Evolutionary conservation across 1,139 yeast genomes (phyloP).

Genomic region (Debaryomyces robertsiae): DNA sequence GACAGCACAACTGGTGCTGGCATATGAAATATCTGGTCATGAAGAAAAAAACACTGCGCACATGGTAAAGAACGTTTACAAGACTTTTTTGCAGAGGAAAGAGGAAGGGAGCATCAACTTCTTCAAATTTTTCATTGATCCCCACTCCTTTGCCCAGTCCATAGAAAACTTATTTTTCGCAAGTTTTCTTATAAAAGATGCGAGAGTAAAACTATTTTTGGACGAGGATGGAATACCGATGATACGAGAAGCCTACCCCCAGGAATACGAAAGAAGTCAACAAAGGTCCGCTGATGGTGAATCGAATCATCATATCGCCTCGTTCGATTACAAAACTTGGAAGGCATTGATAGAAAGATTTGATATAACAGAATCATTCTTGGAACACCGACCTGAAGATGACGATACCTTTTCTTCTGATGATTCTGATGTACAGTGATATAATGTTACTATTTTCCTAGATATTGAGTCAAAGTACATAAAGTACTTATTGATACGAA

Average conservation of each 20-base stretch:
- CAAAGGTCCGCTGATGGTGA: constrained; percentile 18
- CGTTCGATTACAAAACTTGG: constrained; percentile 71
- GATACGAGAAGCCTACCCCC: constrained; percentile 23
- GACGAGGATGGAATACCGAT: constrained; percentile 50
- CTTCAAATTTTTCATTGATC: constrained; percentile 71
- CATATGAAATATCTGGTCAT: constrained; percentile 51
- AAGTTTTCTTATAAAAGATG: constrained; percentile 78
- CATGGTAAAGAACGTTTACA: constrained; percentile 55
- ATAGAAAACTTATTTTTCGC: constrained; percentile 83
- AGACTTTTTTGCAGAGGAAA: constrained; percentile 33
- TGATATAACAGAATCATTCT: constrained; percentile 54
- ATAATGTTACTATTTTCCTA: constrained; percentile 1
- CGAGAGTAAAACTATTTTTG: constrained; percentile 54
- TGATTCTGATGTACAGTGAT: constrained; percentile 10
- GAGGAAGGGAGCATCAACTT: constrained; percentile 51
- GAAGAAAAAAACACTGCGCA: constrained; percentile 60
- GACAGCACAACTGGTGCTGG: constrained; percentile 58
- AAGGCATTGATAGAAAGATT: constrained; percentile 48
- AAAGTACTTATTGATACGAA: constrained; percentile 10
- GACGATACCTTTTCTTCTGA: constrained; percentile 34
- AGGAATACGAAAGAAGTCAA: constrained; percentile 20
- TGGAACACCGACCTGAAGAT: constrained; percentile 45
- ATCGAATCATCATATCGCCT: constrained; percentile 67
- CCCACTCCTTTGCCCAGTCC: constrained; percentile 72
- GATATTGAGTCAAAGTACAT: neutral